These are phyloP conservation scores for Rhynchosporium graminicola DNA, from an alignment of 2,329 filamentous ascomycete genomes.

Conservation along the genomic window DNA sequence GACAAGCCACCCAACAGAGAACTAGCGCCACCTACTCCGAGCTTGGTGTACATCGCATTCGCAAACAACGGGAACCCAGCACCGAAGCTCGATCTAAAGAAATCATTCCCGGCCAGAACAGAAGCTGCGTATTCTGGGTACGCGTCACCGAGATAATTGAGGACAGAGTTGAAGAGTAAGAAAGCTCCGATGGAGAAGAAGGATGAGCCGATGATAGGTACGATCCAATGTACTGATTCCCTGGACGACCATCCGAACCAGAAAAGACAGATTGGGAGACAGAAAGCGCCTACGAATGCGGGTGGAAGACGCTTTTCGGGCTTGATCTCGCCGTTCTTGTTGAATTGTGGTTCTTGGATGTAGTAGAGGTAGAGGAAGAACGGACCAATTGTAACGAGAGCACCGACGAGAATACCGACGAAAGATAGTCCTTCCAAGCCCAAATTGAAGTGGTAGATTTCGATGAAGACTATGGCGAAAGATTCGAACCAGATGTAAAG, in stretches of 20 bases:
- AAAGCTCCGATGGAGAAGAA: conserved; percentile 47
- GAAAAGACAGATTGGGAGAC: conserved; percentile 60
- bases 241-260: conserved; percentile 55
- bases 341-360: conserved; percentile 50
- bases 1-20: conserved; percentile 41
- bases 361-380: conserved; percentile 54
- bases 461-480: conserved; percentile 60
- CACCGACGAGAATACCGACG: conserved; percentile 53
- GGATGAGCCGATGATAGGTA: conserved; percentile 51
- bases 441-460: conserved; percentile 59
- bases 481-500: conserved; percentile 66
- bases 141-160: conserved; percentile 45
- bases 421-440: conserved; percentile 61
- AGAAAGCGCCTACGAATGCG: conserved; percentile 53
- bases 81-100: conserved; percentile 41
- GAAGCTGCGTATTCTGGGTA: conserved; percentile 45
- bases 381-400: conserved; percentile 51
- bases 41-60: conserved; percentile 39
- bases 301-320: conserved; percentile 57
- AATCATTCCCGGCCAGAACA: conserved; percentile 44
- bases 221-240: conserved; percentile 55
- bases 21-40: conserved; percentile 42
- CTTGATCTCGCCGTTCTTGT: conserved; percentile 48
- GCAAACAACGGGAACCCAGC: conserved; percentile 43
- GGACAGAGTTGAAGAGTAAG: conserved; percentile 49